Evolutionary conservation across 805 yeast genomes (phyloP).

Genomic region (Nakazawaea ambrosiae): DNA sequence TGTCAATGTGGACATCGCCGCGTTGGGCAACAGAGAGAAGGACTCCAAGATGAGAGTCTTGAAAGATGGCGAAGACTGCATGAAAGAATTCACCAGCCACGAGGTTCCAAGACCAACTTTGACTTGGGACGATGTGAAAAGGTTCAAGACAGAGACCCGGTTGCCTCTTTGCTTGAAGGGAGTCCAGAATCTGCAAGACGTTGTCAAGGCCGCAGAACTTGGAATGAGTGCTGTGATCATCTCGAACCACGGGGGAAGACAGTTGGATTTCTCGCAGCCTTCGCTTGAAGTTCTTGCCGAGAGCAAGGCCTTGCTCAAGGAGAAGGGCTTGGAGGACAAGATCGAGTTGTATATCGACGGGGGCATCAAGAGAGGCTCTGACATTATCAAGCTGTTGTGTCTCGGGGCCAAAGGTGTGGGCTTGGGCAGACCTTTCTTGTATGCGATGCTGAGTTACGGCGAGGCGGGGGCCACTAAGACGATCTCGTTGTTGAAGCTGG

Average conservation of each 20-base stretch:
- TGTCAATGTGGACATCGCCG: slow-evolving; percentile 83
- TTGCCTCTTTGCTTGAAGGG: slow-evolving; percentile 55
- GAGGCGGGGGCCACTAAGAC: slow-evolving; percentile 65
- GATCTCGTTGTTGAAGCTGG: slow-evolving; percentile 52
- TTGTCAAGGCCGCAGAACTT: slow-evolving; percentile 46
- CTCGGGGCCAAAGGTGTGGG: slow-evolving; percentile 47
- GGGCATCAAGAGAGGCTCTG: slow-evolving; percentile 37
- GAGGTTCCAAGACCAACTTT: slow-evolving; percentile 46
- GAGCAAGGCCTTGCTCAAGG: slow-evolving; percentile 36
- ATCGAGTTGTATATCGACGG: slow-evolving; percentile 37
- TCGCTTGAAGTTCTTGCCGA: slow-evolving; percentile 58
- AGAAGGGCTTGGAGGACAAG: slow-evolving; percentile 29
- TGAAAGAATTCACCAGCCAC: slow-evolving; percentile 28
- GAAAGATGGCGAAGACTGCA: slow-evolving; percentile 29
- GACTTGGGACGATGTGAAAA: slow-evolving; percentile 55
- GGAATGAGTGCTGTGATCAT: slow-evolving; percentile 60
- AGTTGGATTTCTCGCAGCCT: slow-evolving; percentile 54
- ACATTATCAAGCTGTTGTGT: slow-evolving; percentile 34
- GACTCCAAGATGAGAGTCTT: slow-evolving; percentile 64
- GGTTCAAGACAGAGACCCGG: slow-evolving; percentile 39
- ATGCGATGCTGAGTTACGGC: slow-evolving; percentile 77
- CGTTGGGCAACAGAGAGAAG: slow-evolving; percentile 78
- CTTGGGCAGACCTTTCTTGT: slow-evolving; percentile 67
- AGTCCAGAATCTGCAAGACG: slow-evolving; percentile 60
- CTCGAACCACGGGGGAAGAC: slow-evolving; percentile 74